A percentile compares a stretch with the other conserved stretches of the same genome.
phyloP scores from a whole-genome alignment of 805 yeast species.

The Jamesozyma lodderae region DNA sequence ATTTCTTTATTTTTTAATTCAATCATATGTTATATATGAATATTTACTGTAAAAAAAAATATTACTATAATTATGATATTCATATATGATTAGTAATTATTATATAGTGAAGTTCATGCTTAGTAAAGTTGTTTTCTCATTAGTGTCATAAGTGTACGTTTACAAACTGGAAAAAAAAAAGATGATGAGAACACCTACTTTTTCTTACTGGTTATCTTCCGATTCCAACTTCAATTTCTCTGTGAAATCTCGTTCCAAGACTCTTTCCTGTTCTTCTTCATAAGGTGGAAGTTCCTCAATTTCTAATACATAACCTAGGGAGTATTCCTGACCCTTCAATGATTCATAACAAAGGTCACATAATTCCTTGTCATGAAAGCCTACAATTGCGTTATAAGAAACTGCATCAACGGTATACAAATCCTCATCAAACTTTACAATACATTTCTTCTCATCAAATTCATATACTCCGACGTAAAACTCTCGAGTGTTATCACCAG shows the following conservation, averaged over 20 bases:
- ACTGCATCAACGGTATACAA: constrained; percentile 19
- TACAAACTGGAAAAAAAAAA: too few species aligned
- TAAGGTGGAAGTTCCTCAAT: constrained; percentile 21
- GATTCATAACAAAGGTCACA: constrained; percentile 20
- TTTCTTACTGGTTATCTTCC: not conserved
- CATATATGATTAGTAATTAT: too few species aligned
- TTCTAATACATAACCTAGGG: constrained; percentile 21
- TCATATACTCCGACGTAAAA: constrained; percentile 32
- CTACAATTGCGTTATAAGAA: constrained; percentile 28
- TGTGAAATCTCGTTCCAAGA: too few species aligned
- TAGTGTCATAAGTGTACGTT: too few species aligned
- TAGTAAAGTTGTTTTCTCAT: too few species aligned
- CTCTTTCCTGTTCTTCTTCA: constrained; percentile 8
- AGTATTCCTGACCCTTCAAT: constrained; percentile 25
- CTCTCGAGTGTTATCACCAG: constrained; percentile 24
- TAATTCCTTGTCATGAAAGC: constrained; percentile 26
- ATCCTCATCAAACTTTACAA: constrained; percentile 11
- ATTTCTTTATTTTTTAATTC: too few species aligned
- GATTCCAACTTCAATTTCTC: not conserved
- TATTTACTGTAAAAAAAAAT: too few species aligned
- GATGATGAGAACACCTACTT: not conserved
- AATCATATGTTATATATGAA: too few species aligned
- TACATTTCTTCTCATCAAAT: constrained; percentile 16
- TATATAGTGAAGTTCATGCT: too few species aligned
- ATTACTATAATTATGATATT: too few species aligned